Percentiles rank a stretch among this genome's conserved stretches.
phyloP scores from a whole-genome alignment of 805 yeast species.

The Danielozyma ontarioensis region DNA sequence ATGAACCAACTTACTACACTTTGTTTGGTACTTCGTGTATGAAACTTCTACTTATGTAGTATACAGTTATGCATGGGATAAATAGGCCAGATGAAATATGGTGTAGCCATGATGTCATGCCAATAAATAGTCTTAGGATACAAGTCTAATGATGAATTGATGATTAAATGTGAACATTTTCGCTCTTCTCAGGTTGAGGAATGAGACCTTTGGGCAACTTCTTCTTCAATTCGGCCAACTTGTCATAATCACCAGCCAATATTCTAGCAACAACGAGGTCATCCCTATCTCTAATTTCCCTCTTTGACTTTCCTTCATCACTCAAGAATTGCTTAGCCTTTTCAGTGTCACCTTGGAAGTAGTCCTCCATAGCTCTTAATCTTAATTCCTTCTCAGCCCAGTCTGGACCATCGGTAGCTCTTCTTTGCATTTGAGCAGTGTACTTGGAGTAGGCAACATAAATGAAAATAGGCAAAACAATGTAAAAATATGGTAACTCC shows the following conservation, averaged over 20 bases:
- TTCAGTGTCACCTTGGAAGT: slow-evolving; percentile 46
- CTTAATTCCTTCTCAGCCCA: slow-evolving; percentile 86
- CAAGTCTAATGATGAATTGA: too few species aligned
- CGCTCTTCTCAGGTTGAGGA: slow-evolving; percentile 30
- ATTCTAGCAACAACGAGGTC: slow-evolving; percentile 76
- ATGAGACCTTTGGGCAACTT: slow-evolving; percentile 37
- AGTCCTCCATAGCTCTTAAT: slow-evolving; percentile 66
- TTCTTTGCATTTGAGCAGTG: slow-evolving; percentile 37
- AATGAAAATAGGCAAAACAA: slow-evolving; percentile 66
- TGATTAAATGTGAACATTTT: slow-evolving; percentile 27
- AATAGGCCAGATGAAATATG: too few species aligned
- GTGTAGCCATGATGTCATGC: too few species aligned
- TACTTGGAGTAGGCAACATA: slow-evolving; percentile 48
- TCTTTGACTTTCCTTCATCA: slow-evolving; percentile 45
- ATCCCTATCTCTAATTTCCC: slow-evolving; percentile 63
- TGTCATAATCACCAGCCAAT: slow-evolving; percentile 80
- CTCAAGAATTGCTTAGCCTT: slow-evolving; percentile 52
- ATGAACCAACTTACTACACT: too few species aligned
- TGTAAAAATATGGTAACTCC: slow-evolving; percentile 70
- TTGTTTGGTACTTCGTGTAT: too few species aligned
- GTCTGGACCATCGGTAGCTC: slow-evolving; percentile 45
- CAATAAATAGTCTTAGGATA: background rate
- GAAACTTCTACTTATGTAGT: too few species aligned
- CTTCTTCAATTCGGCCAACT: slow-evolving; percentile 52
- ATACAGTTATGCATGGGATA: too few species aligned